A percentile compares a stretch with the other conserved stretches of the same genome.
phyloP scores from a whole-genome alignment of 2,329 filamentous ascomycete genomes.

The Cylindrodendrum hubeiense region DNA sequence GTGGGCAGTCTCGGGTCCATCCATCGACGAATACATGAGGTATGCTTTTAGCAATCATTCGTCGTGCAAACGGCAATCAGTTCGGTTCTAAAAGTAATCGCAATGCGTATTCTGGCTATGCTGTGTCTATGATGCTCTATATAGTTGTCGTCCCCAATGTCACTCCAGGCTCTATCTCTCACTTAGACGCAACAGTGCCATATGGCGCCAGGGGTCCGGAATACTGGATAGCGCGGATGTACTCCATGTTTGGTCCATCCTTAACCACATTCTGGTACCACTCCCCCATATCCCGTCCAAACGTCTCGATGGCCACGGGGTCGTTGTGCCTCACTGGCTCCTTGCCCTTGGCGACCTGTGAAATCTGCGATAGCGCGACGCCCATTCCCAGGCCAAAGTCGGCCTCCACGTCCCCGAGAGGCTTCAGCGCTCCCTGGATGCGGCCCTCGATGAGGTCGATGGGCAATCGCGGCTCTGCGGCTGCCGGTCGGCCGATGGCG shows the following conservation, averaged over 20 bases:
- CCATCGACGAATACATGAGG: too few relatives aligned
- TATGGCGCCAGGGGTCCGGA: conserved; percentile 35
- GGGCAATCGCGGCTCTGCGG: conserved; percentile 49
- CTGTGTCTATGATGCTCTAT: background rate
- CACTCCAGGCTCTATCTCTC: background rate
- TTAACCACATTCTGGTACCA: conserved; percentile 39
- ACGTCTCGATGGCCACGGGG: conserved; percentile 29
- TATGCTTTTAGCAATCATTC: too few relatives aligned
- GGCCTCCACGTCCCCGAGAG: conserved; percentile 24
- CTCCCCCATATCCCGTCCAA: conserved; percentile 37
- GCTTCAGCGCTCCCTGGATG: conserved; percentile 33
- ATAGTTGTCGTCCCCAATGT: background rate
- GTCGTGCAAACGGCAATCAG: too few relatives aligned
- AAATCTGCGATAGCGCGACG: conserved; percentile 32
- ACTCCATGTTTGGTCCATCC: conserved; percentile 46
- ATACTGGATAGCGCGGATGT: conserved; percentile 37
- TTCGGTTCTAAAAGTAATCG: background rate
- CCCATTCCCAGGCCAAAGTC: conserved; percentile 23
- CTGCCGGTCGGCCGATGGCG: conserved; percentile 59
- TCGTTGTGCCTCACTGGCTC: conserved; percentile 47
- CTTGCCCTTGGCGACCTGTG: conserved; percentile 33
- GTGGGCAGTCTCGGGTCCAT: too few relatives aligned
- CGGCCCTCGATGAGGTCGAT: conserved; percentile 44
- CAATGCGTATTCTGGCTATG: background rate
- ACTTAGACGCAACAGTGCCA: conserved; percentile 22